Evolutionary conservation across 257 asterid species (phyloP).

Genomic region (Solanum tarapatanum): DNA sequence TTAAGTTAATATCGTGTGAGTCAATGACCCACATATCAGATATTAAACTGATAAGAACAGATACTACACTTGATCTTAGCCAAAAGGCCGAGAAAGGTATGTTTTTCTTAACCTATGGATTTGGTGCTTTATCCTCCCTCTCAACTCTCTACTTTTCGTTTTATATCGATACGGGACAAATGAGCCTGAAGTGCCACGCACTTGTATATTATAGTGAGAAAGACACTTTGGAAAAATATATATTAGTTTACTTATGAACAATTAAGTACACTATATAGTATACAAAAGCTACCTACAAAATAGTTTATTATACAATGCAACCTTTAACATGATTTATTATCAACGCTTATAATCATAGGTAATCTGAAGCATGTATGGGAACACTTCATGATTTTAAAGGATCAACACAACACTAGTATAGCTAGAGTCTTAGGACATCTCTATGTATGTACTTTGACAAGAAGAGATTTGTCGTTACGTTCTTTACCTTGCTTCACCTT

Average conservation of each 20-base stretch:
- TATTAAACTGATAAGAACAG: not conserved
- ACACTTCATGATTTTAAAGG: too few species aligned
- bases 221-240: not conserved
- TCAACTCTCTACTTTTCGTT: not conserved
- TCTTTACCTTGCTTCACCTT: not conserved
- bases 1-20: not conserved
- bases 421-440: not conserved
- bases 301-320: not conserved
- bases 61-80: slow-evolving; percentile 12
- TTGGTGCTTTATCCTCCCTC: too few species aligned
- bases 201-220: not conserved
- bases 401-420: too few species aligned
- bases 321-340: not conserved
- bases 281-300: not conserved
- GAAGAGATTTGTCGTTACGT: not conserved
- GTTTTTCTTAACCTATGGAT: accelerated
- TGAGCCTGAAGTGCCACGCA: not conserved
- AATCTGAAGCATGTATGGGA: too few species aligned
- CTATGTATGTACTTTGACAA: not conserved
- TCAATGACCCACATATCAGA: not conserved
- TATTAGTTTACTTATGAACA: not conserved
- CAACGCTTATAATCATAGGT: too few species aligned
- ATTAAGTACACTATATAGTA: not conserved
- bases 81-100: slow-evolving; percentile 34
- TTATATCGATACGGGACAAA: not conserved